Conservation (phyloP, 2,329 filamentous ascomycete species). For the Hymenoscyphus scutula region DNA sequence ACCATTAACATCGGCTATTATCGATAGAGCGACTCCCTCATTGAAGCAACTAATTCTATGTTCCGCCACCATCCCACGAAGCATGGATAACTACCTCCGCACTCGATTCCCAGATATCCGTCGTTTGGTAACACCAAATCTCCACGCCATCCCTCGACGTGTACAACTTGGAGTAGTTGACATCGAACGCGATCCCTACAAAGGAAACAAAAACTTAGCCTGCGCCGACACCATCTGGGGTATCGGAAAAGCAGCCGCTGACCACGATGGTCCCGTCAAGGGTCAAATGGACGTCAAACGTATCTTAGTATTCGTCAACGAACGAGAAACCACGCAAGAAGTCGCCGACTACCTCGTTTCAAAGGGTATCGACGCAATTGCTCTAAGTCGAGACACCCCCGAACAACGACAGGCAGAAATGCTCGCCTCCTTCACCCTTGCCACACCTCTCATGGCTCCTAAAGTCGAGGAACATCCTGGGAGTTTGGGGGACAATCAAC, state of each 20-base stretch:
- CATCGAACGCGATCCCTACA: slow-evolving; percentile 87
- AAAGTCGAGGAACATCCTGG: slow-evolving; percentile 38
- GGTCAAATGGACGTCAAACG: slow-evolving; percentile 69
- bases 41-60: slow-evolving; percentile 86
- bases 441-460: slow-evolving; percentile 40
- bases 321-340: slow-evolving; percentile 82
- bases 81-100: slow-evolving; percentile 81
- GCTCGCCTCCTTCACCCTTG: slow-evolving; percentile 67
- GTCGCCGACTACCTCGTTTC: slow-evolving; percentile 74
- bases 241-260: slow-evolving; percentile 73
- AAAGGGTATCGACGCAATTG: slow-evolving; percentile 86
- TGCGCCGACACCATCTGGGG: slow-evolving; percentile 95
- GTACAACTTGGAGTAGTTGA: slow-evolving; percentile 94
- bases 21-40: slow-evolving; percentile 78
- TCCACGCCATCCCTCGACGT: slow-evolving; percentile 91
- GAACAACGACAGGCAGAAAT: slow-evolving; percentile 76
- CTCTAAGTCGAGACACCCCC: slow-evolving; percentile 79
- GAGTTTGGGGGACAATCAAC: slow-evolving; percentile 40
- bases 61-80: slow-evolving; percentile 91
- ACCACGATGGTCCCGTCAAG: slow-evolving; percentile 54
- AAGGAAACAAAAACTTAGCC: slow-evolving; percentile 86
- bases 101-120: slow-evolving; percentile 78
- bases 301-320: slow-evolving; percentile 94
- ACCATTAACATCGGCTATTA: slow-evolving; percentile 74
- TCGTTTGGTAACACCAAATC: slow-evolving; percentile 88